Evolutionary conservation across 73 alveolate species (phyloP).

Genomic region (Uronychia setigera): DNA sequence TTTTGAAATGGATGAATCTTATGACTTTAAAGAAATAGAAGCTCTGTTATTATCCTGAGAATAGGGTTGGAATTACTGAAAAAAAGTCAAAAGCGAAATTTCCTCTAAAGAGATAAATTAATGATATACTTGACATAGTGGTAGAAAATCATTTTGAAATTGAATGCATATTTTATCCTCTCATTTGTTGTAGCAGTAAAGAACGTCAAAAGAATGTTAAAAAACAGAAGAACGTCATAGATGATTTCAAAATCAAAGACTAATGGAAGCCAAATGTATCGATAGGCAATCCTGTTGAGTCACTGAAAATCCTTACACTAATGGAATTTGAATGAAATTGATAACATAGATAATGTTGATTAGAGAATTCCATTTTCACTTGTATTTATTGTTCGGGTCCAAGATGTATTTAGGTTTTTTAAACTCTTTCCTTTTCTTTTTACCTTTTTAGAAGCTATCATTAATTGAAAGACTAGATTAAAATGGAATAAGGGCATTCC

Average conservation of each 20-base stretch:
- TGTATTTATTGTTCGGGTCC: background rate
- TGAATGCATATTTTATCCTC: background rate
- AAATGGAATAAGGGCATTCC: background rate
- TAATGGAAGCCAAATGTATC: background rate
- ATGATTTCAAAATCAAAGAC: background rate
- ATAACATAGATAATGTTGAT: background rate
- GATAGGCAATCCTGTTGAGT: background rate
- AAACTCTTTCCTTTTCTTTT: background rate
- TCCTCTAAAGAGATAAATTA: background rate
- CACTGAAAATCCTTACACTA: background rate
- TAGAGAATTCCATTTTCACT: background rate
- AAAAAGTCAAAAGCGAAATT: background rate
- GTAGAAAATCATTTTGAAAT: background rate
- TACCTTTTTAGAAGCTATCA: background rate
- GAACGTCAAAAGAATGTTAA: background rate
- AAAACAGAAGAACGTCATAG: background rate
- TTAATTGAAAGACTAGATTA: background rate
- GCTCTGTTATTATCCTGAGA: background rate
- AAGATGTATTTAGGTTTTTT: background rate
- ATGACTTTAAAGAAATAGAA: background rate
- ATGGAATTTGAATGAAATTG: background rate
- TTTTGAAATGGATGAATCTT: background rate
- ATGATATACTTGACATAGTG: background rate
- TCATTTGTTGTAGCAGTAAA: background rate
- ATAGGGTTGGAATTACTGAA: background rate